phyloP scores from a whole-genome alignment of 1,139 yeast species.

The Hansenula lynferdii region DNA sequence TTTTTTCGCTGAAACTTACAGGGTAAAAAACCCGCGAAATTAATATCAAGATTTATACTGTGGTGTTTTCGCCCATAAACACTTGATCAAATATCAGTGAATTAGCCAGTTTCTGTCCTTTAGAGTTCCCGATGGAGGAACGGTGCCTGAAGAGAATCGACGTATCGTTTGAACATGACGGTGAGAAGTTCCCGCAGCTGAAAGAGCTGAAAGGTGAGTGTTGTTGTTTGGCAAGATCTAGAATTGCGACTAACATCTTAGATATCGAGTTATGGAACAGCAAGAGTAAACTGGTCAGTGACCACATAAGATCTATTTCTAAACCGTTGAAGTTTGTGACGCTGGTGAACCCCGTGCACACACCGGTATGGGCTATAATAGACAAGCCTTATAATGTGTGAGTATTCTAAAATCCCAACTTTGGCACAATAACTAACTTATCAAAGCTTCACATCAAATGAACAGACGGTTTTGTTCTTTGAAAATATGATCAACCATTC shows the following conservation, averaged over 20 bases:
- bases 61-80: no score
- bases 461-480: slow-evolving; percentile 8
- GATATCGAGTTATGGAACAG: slow-evolving; percentile 21
- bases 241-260: background rate
- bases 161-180: background rate
- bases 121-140: background rate
- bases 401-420: slow-evolving; percentile 4
- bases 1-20: no score
- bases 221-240: no score
- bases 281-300: slow-evolving; percentile 20
- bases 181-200: background rate
- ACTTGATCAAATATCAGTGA: no score
- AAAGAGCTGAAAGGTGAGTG: slow-evolving; percentile 6
- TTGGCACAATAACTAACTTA: background rate
- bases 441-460: slow-evolving; percentile 17
- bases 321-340: slow-evolving; percentile 8
- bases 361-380: slow-evolving; percentile 22
- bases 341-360: slow-evolving; percentile 15
- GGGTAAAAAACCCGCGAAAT: no score
- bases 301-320: slow-evolving; percentile 9
- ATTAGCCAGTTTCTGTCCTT: background rate
- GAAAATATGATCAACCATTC: slow-evolving; percentile 15
- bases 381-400: slow-evolving; percentile 23
- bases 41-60: no score
- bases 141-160: background rate